Base-by-base conservation (phyloP, 2,329 filamentous ascomycete genomes). In the Colletotrichum australisinense region DNA sequence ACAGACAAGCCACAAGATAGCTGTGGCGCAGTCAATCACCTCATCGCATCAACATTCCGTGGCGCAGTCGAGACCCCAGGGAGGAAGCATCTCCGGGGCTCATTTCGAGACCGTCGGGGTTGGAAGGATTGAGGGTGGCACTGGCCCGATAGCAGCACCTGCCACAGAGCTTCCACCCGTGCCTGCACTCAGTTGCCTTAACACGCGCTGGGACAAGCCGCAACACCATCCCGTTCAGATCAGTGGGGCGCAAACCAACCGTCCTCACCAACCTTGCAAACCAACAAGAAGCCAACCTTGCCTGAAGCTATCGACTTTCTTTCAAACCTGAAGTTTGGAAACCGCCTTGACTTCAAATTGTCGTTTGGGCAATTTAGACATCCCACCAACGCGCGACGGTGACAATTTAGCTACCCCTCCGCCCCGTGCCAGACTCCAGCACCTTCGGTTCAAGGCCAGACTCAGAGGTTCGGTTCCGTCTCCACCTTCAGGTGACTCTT, bases 381-480 rank as follows among this genome's bases (percentile, higher is more conserved):
- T n/a, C n/a, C n/a, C n/a, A 58, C 42, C 56, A 56, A 70, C 53
- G 35, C 59, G 19, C 42, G 42, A 49, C 42, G 42, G 42, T 49
- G 19, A 28, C 49, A n/a, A n/a, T n/a, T n/a, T n/a, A 69, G 32
- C 35, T 49, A 68, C 66, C 60, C 70, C 70, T 73, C 66, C 49
- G 46, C 46, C 66, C 46, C 66, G 19, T 26, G 24, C 49, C 38
- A 30, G 19, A 46, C 55, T 52, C 58, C 28, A 68, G 57, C n/a
- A 55, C 56, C 52, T 73, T 71, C 67, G 60, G 67, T 42, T 64
- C 42, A 67, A 67, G 72, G n/a, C n/a, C n/a, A n/a, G n/a, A n/a
- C n/a, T n/a, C n/a, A n/a, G n/a, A n/a, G n/a, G n/a, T n/a, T n/a
- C n/a, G n/a, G n/a, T n/a, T n/a, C 69, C 28, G 28, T 52, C 52